These are phyloP conservation scores for Ambrosiella cleistominuta DNA, from an alignment of 2,329 filamentous ascomycete genomes.

Conservation along the genomic window DNA sequence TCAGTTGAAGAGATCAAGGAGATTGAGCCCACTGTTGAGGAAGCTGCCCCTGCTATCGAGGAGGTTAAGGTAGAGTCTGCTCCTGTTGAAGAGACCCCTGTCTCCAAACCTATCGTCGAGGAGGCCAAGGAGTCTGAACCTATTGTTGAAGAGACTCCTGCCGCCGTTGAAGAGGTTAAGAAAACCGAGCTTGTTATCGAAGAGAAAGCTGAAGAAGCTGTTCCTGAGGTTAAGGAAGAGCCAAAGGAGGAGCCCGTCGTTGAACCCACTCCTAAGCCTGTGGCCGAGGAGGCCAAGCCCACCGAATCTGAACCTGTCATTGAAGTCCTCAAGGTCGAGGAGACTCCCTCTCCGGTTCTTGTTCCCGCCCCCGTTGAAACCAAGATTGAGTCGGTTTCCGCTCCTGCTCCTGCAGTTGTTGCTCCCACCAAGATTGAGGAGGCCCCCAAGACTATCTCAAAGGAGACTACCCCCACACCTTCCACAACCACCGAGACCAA, in stretches of 20 bases:
- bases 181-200: conserved; percentile 14
- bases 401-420: conserved; percentile 1
- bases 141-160: conserved; percentile 13
- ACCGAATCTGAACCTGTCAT: conserved; percentile 11
- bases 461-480: conserved; percentile 5
- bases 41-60: conserved; percentile 12
- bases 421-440: conserved; percentile 4
- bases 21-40: conserved; percentile 9
- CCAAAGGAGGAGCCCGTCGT: conserved; percentile 8
- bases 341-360: background rate
- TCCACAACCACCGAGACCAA: conserved; percentile 1
- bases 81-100: conserved; percentile 6
- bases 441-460: background rate
- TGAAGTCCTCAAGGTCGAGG: conserved; percentile 6
- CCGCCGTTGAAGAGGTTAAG: conserved; percentile 12
- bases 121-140: background rate
- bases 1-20: conserved; percentile 13
- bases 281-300: conserved; percentile 12
- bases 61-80: background rate
- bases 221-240: conserved; percentile 13
- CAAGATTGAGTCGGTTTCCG: background rate
- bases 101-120: conserved; percentile 13
- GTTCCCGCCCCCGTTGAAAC: conserved; percentile 6
- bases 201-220: conserved; percentile 10
- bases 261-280: conserved; percentile 12